Percentiles rank a stretch among this genome's conserved stretches.
Evolutionary conservation across 2,329 filamentous ascomycete species (phyloP).

Genomic region (Penicillium janthinellum): DNA sequence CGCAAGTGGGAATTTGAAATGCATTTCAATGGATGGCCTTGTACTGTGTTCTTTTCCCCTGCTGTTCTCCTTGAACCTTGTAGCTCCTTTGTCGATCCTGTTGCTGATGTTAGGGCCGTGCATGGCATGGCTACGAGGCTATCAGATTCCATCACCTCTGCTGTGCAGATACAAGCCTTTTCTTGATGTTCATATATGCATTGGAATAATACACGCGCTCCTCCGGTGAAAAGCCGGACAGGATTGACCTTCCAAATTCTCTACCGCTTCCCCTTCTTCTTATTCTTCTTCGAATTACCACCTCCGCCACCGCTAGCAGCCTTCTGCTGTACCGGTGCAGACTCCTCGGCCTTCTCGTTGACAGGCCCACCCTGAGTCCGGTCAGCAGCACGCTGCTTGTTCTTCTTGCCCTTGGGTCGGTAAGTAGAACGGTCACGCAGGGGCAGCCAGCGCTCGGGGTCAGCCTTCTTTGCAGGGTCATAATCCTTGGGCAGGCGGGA

Average conservation of each 20-base stretch:
- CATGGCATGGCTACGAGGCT: not conserved
- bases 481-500: conserved; percentile 52
- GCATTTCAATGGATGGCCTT: not conserved
- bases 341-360: conserved; percentile 68
- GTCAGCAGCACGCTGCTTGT: conserved; percentile 77
- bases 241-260: not conserved
- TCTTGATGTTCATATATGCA: conserved; percentile 3
- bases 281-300: conserved; percentile 48
- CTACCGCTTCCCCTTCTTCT: conserved; percentile 56
- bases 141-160: not conserved
- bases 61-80: too few species aligned
- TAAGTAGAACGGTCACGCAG: conserved; percentile 87
- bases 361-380: conserved; percentile 84
- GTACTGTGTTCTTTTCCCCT: not conserved
- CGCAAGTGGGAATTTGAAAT: not conserved
- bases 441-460: conserved; percentile 92
- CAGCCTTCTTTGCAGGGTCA: conserved; percentile 75
- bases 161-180: not conserved
- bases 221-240: not conserved
- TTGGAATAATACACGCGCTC: conserved; percentile 1
- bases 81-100: too few species aligned
- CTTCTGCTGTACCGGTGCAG: conserved; percentile 37
- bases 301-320: conserved; percentile 35
- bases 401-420: conserved; percentile 87
- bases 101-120: not conserved